Conservation (phyloP, 441 rosid species). For the Croton laevigatus region DNA sequence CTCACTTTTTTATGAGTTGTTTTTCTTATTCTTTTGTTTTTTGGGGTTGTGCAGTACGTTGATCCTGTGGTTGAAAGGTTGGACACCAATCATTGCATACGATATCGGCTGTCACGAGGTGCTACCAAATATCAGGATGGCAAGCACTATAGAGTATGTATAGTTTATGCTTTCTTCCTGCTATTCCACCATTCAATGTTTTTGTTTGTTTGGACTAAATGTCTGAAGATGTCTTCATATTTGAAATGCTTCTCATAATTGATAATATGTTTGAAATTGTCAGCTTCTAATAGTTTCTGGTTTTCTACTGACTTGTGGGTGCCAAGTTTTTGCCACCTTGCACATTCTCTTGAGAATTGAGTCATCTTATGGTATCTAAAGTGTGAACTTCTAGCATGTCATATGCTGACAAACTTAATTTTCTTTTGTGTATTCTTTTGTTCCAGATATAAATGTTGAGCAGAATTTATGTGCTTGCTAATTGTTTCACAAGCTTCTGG, state of each 20-base stretch:
- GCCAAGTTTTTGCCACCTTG: conserved; percentile 7
- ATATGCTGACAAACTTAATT: not conserved
- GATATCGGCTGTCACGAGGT: conserved; percentile 68
- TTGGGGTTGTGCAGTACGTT: conserved; percentile 57
- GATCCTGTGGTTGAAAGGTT: conserved; percentile 80
- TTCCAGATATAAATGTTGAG: too few relatives aligned
- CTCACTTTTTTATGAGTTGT: not conserved
- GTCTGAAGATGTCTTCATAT: not conserved
- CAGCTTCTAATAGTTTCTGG: not conserved
- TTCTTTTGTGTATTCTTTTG: not conserved
- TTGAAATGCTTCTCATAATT: not conserved
- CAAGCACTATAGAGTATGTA: conserved; percentile 76
- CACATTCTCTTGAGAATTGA: not conserved
- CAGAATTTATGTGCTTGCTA: not conserved
- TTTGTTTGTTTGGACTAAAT: not conserved
- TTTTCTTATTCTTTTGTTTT: not conserved
- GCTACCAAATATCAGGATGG: conserved; percentile 89
- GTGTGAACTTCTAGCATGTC: not conserved
- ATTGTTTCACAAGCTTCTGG: not conserved
- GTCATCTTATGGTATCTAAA: not conserved
- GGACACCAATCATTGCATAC: conserved; percentile 65
- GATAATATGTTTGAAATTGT: not conserved
- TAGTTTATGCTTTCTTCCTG: conserved; percentile 7
- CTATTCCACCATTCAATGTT: not conserved
- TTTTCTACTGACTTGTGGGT: not conserved